Percentiles rank a stretch among this genome's conserved stretches.
Conservation (phyloP, 2,329 filamentous ascomycete genomes). For the Xylaria sp. region DNA sequence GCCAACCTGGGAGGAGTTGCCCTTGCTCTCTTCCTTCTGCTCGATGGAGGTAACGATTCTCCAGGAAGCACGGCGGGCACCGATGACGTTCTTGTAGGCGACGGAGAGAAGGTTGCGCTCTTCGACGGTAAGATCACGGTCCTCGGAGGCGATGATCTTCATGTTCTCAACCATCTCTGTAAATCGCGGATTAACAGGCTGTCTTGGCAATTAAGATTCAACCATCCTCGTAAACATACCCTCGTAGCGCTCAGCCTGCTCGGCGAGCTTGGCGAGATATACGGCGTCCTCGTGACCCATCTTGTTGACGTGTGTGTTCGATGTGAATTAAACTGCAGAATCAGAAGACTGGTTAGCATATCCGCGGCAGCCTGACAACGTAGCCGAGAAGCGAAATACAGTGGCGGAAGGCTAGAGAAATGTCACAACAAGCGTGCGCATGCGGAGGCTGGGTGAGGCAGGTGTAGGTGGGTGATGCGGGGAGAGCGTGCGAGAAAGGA, state of each 20-base stretch:
- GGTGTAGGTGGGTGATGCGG: neutral
- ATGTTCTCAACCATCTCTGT: slow-evolving; percentile 99
- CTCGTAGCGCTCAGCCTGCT: slow-evolving; percentile 99
- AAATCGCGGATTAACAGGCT: slow-evolving; percentile 19
- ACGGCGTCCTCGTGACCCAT: slow-evolving; percentile 99
- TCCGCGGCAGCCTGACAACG: neutral
- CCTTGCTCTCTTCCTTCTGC: slow-evolving; percentile 99
- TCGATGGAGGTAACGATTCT: slow-evolving; percentile 98
- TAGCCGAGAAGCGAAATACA: slow-evolving; percentile 15
- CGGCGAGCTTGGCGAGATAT: slow-evolving; percentile 99
- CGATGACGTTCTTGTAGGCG: slow-evolving; percentile 99
- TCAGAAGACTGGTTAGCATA: slow-evolving; percentile 13
- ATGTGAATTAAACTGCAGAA: slow-evolving; percentile 17
- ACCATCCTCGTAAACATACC: slow-evolving; percentile 53
- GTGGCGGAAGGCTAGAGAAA: slow-evolving; percentile 13
- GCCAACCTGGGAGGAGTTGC: slow-evolving; percentile 82
- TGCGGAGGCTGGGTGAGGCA: neutral
- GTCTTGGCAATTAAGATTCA: slow-evolving; percentile 2
- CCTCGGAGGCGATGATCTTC: slow-evolving; percentile 92
- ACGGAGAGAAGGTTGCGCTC: slow-evolving; percentile 97
- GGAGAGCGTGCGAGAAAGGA: neutral
- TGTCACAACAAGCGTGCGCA: slow-evolving; percentile 11
- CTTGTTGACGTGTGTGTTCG: slow-evolving; percentile 45
- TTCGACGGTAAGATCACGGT: slow-evolving; percentile 79
- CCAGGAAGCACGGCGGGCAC: slow-evolving; percentile 93